These are phyloP conservation scores for Maudiozyma barnettii DNA, from an alignment of 805 yeast species.

Conservation along the genomic window DNA sequence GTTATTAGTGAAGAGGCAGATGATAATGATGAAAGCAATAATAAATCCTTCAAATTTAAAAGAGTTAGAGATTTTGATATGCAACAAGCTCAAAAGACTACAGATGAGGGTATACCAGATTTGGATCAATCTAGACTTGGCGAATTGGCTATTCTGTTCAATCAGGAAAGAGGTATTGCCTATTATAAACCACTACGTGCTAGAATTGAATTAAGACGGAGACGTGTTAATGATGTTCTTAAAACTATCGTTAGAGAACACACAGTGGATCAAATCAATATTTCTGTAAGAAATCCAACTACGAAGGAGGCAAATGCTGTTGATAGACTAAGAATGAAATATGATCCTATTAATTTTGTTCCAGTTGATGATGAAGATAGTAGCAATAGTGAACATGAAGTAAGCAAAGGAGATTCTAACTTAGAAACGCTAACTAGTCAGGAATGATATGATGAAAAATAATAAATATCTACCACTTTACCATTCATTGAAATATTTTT, in stretches of 20 bases:
- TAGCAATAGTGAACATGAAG: conserved; percentile 8
- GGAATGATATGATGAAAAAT: neutral
- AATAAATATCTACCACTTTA: neutral
- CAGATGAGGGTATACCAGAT: neutral
- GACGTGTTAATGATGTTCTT: conserved; percentile 49
- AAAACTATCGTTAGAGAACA: conserved; percentile 40
- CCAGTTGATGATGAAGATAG: conserved; percentile 25
- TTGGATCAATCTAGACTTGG: conserved; percentile 14
- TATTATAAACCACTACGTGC: conserved; percentile 72
- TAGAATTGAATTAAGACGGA: conserved; percentile 71
- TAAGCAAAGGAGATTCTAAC: conserved; percentile 1
- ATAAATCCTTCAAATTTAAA: conserved; percentile 44
- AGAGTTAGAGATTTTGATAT: conserved; percentile 77
- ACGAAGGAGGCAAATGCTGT: conserved; percentile 47
- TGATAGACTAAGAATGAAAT: conserved; percentile 50
- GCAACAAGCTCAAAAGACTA: conserved; percentile 33
- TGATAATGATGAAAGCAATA: conserved; percentile 38
- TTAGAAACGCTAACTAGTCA: neutral
- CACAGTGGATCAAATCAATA: conserved; percentile 46
- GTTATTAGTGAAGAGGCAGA: conserved; percentile 20
- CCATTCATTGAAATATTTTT: neutral
- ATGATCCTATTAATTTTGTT: conserved; percentile 59
- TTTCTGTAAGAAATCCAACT: conserved; percentile 53
- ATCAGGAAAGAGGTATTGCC: conserved; percentile 46
- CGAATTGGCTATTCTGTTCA: conserved; percentile 61